phyloP scores from a whole-genome alignment of 2,329 filamentous ascomycete species.

The Stemphylium lycopersici region DNA sequence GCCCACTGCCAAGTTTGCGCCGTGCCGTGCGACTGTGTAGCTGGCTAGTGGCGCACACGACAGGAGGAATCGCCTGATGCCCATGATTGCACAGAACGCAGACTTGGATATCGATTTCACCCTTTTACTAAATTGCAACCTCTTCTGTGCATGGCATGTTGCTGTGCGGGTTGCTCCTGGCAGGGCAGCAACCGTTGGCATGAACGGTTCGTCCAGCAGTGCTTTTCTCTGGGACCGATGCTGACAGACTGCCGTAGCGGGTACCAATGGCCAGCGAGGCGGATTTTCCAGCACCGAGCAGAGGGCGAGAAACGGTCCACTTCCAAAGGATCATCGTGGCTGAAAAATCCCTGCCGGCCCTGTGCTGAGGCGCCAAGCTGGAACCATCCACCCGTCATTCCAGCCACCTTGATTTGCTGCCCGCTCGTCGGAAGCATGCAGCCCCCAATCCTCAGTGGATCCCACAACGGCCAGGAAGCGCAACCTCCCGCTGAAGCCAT shows the following conservation, averaged over 20 bases:
- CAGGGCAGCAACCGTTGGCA: background rate
- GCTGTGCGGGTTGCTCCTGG: background rate
- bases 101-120: constrained; percentile 1
- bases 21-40: constrained; percentile 24
- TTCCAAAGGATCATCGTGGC: constrained; percentile 17
- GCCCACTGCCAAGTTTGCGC: background rate
- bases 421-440: constrained; percentile 7
- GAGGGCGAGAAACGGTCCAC: constrained; percentile 11
- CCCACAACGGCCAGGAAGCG: constrained; percentile 11
- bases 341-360: constrained; percentile 11
- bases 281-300: constrained; percentile 18
- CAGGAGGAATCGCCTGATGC: constrained; percentile 29
- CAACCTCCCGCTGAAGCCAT: constrained; percentile 11
- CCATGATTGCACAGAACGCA: constrained; percentile 1
- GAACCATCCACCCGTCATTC: constrained; percentile 13
- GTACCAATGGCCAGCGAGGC: constrained; percentile 28
- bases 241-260: constrained; percentile 20
- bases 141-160: background rate
- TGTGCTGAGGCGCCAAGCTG: constrained; percentile 15
- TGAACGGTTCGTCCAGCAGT: constrained; percentile 6
- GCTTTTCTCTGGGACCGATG: constrained; percentile 14
- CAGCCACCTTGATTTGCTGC: constrained; percentile 11
- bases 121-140: background rate
- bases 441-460: constrained; percentile 6
- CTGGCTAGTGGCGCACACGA: constrained; percentile 15